A percentile compares a stretch with the other conserved stretches of the same genome.
phyloP scores from a whole-genome alignment of 179 eudicot species.

The Monotropa hypopitys region DNA sequence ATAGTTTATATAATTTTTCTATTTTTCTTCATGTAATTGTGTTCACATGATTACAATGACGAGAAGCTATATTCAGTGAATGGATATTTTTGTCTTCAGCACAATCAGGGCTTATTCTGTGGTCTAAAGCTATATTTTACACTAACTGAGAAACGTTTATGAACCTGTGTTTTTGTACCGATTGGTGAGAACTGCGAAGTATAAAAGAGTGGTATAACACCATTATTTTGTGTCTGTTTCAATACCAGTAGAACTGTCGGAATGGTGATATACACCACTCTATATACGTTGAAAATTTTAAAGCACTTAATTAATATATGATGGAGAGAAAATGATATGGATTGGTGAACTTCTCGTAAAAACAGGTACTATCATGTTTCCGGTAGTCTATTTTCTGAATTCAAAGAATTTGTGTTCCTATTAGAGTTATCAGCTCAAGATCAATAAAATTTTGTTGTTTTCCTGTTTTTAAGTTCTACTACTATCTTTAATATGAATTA shows the following conservation, averaged over 20 bases:
- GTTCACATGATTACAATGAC: not conserved
- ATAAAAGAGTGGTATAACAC: not conserved
- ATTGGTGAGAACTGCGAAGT: not conserved
- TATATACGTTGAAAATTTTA: not conserved
- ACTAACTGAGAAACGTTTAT: not conserved
- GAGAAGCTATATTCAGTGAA: not conserved
- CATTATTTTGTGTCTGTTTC: not conserved
- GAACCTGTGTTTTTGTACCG: not conserved
- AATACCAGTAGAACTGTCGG: not conserved
- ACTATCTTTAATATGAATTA: too few relatives aligned
- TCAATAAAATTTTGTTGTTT: too few relatives aligned
- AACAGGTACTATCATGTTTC: not conserved
- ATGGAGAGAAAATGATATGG: slow-evolving; percentile 1
- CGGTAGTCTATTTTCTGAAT: not conserved
- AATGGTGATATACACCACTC: not conserved
- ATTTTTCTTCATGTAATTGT: not conserved
- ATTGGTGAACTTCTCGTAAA: not conserved
- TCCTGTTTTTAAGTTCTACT: too few relatives aligned
- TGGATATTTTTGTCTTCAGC: not conserved
- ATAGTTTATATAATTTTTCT: not conserved
- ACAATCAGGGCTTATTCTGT: not conserved
- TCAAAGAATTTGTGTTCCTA: not conserved
- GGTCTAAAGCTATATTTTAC: not conserved
- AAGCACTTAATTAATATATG: not conserved
- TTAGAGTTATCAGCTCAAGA: too few relatives aligned